Base-by-base conservation (phyloP, 2,329 filamentous ascomycete genomes). In the Aureobasidium uvarum region DNA sequence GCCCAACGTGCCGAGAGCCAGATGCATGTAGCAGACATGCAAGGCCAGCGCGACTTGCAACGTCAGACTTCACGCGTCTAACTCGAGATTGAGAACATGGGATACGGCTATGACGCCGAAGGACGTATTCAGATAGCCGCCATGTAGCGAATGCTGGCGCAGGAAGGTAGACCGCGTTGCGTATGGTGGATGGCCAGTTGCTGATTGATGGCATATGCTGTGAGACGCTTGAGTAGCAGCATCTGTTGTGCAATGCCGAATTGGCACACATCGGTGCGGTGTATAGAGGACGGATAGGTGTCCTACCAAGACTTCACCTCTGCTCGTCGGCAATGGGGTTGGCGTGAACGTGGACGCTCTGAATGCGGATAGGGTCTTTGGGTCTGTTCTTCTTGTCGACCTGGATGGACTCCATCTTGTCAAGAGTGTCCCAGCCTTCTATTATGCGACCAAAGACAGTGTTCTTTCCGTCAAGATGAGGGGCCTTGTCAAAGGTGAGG, bases 401-500 rank as follows among this genome's bases (percentile, higher is more conserved):
- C 68, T 87, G 84, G 23, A 91, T 76, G 25, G 78, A 83, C 80
- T 95, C 91, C 72, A 95, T 83, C 75, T 85, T 87, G 64, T 87
- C 85, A 70, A 95, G 77, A 5, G 89, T 90, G 68, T 80, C 82
- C 73, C 81, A 81, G 45, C 80, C 81, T 67, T 81, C 80, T 46
- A 89, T 74, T 39, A 94, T 81, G 75, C 88, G 87, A 13, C 90
- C 91, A 77, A 96, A 94, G 1, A 94, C 88, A 0, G 91, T 93
- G 74, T 95, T 95, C 74, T 91, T 85, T 5, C 90, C 91, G 75
- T 95, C 91, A 48, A 96, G 80, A 78, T 95, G 91, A 43, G 89
- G 85, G 31, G 91, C 89, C 69, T 89, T 86, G 67, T 89, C 89
- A 71, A 92, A 89, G 1, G 88, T 86, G 67, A 95, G 81, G 76